Conservation (phyloP, 257 asterid genomes). For the Rehmannia glutinosa region DNA sequence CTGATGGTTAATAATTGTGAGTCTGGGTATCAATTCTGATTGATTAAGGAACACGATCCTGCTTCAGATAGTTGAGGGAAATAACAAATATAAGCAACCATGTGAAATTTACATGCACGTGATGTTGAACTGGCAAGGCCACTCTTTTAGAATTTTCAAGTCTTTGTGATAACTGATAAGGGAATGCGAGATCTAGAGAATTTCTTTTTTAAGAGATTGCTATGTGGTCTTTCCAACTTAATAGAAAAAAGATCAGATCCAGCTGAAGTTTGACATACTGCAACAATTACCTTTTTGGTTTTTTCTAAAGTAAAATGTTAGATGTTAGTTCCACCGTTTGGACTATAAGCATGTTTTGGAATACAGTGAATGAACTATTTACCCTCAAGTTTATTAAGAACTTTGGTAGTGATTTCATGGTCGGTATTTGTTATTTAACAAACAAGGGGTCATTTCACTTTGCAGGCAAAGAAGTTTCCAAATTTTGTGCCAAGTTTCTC, state of each 20-base stretch:
- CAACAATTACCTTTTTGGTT: neutral
- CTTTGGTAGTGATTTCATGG: neutral
- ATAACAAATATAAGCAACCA: neutral
- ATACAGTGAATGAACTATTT: conserved; percentile 1
- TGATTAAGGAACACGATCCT: conserved; percentile 6
- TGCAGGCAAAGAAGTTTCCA: conserved; percentile 83
- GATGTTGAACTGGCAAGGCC: conserved; percentile 9
- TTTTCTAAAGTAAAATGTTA: conserved; percentile 2
- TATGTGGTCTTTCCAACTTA: neutral
- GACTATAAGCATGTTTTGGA: neutral
- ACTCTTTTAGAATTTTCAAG: neutral
- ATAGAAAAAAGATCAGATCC: neutral
- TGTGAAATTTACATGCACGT: conserved; percentile 1
- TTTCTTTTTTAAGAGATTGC: neutral
- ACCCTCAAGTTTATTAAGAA: neutral
- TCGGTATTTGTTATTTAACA: conserved; percentile 9
- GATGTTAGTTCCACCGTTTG: neutral
- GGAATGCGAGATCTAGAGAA: neutral
- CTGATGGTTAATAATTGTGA: conserved; percentile 6
- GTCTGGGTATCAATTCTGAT: conserved; percentile 10
- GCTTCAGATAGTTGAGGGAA: conserved; percentile 9
- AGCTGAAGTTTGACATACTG: conserved; percentile 11
- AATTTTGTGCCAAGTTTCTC: conserved; percentile 92
- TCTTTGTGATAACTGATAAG: neutral
- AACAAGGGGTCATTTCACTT: conserved; percentile 11